Evolutionary conservation across 2,329 filamentous ascomycete genomes (phyloP).

Genomic region (Fusarium sp.): DNA sequence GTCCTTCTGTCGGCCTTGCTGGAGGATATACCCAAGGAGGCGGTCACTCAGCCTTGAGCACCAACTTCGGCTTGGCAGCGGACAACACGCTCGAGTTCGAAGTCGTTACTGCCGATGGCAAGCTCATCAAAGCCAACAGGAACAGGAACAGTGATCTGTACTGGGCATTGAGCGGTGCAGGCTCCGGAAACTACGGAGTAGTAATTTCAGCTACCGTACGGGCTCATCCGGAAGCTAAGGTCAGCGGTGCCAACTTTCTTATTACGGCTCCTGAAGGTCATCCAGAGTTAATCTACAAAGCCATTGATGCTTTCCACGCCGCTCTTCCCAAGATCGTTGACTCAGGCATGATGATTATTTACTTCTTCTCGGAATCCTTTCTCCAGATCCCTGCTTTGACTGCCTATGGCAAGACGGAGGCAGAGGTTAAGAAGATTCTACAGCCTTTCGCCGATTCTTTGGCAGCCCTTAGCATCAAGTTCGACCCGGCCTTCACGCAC

Average conservation of each 20-base stretch:
- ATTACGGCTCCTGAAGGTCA: constrained; percentile 16
- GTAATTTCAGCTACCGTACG: constrained; percentile 67
- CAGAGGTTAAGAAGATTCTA: constrained; percentile 54
- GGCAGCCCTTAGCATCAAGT: constrained; percentile 24
- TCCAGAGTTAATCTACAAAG: constrained; percentile 25
- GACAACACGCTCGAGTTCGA: constrained; percentile 69
- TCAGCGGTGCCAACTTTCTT: constrained; percentile 50
- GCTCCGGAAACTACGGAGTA: constrained; percentile 69
- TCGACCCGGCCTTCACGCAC: constrained; percentile 24
- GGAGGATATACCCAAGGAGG: constrained; percentile 74
- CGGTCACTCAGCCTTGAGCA: constrained; percentile 62
- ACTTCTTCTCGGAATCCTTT: constrained; percentile 44
- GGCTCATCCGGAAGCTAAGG: constrained; percentile 57
- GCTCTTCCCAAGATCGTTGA: constrained; percentile 56
- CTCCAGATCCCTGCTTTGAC: constrained; percentile 53
- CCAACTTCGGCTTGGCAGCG: constrained; percentile 67
- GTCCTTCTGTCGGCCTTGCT: constrained; percentile 65
- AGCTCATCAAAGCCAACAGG: constrained; percentile 60
- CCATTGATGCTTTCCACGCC: constrained; percentile 44
- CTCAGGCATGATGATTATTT: constrained; percentile 60
- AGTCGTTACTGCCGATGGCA: constrained; percentile 65
- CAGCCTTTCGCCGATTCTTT: constrained; percentile 47
- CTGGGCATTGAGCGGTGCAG: constrained; percentile 72
- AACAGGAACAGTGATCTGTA: constrained; percentile 67
- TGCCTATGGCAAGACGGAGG: constrained; percentile 57